Evolutionary conservation across 106 monocot genomes (phyloP), one percentile per base, ranked within the genome.

Genomic region (Apostasia shenzhenica): DNA sequence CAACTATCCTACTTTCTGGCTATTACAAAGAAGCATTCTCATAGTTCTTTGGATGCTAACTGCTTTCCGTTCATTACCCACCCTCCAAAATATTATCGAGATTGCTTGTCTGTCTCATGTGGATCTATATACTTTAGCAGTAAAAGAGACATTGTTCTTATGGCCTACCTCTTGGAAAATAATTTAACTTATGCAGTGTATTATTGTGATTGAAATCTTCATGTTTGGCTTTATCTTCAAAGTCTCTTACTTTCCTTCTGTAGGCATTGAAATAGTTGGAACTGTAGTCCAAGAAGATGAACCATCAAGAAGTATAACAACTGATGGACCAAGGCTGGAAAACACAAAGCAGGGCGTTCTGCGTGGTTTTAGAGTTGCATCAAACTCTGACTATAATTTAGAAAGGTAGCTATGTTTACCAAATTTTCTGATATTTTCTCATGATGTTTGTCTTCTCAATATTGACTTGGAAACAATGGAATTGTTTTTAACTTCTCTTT

Each of bases 201-300:
- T 45, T 45, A 46, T 2, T 2, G 14, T 68, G 41, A 14, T 57
- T 8, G n/a, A 14, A 13, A 37, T 60, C 8, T 6, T 3, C 9
- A 4, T 60, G 8, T 39, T 63, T 41, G 8, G 61, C 3, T 53
- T 43, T 53, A 26, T 14, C 45, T 70, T 54, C 67, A 67, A 51
- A 72, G 8, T 42, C 48, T 39, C 14, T 1, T 48, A 65, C 26
- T 65, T 68, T 14, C 37, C 14, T 38, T 62, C 6, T 61, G 10
- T 69, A 97, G 92, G 83, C 68, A 79, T 87, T 84, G 97, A 80
- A 26, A 71, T 80, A 60, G 79, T 78, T 63, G 84, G 77, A 60
- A 84, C 68, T 50, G 89, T 82, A 84, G 76, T 89, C 48, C 84
- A 89, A 59, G 92, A 92, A 67, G 79, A 63, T 45, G 92, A 92